These are phyloP conservation scores for Citrullus colocynthis DNA, from an alignment of 306 rosid genomes.

Conservation along the genomic window DNA sequence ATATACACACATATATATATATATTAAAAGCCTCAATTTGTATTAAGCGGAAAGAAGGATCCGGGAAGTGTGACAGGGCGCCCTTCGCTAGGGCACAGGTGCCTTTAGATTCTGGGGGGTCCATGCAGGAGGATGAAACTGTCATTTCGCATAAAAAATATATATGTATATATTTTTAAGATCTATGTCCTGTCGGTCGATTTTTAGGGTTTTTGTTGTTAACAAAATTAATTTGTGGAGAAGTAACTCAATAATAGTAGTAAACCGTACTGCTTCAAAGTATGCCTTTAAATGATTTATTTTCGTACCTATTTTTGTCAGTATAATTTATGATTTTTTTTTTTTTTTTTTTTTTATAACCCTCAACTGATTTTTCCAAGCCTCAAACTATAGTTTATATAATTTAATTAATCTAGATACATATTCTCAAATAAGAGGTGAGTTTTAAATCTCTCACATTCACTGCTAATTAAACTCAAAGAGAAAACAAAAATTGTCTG, in stretches of 20 bases:
- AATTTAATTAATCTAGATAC: too few relatives aligned
- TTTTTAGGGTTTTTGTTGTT: not conserved
- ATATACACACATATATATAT: too few relatives aligned
- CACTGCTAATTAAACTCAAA: too few relatives aligned
- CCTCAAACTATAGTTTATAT: too few relatives aligned
- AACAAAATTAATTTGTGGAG: not conserved
- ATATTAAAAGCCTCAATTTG: too few relatives aligned
- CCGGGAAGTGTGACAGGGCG: constrained; percentile 1
- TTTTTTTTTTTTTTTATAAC: not conserved
- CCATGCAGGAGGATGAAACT: not conserved
- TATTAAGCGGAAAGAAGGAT: not conserved
- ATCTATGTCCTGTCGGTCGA: constrained; percentile 5
- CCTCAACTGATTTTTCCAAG: not conserved
- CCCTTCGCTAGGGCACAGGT: not conserved
- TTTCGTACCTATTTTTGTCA: not conserved
- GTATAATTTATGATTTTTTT: not conserved
- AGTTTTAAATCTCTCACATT: too few relatives aligned
- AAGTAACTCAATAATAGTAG: not conserved
- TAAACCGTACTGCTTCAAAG: not conserved
- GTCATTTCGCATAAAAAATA: not conserved
- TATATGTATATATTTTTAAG: not conserved
- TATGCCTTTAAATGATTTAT: not conserved
- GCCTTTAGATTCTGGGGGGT: constrained; percentile 27
- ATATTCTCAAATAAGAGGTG: too few relatives aligned
- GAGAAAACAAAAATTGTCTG: too few relatives aligned